Base-by-base conservation (phyloP, 306 rosid species). In the Prunus dulcis region DNA sequence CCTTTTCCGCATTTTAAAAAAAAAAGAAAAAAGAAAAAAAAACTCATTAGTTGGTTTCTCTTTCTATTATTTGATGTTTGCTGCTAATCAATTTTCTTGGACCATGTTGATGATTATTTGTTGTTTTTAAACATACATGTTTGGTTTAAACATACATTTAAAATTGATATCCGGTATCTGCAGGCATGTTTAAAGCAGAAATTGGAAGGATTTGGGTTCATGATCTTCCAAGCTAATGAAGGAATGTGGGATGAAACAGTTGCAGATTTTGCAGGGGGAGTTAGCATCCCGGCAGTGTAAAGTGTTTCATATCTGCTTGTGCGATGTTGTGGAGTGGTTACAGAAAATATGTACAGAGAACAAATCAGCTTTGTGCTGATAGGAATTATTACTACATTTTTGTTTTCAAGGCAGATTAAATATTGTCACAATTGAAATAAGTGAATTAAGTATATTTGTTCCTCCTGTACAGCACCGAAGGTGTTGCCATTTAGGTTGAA, bases 211-310 rank as follows among this genome's bases (percentile, higher is more conserved):
- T 23, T 51, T 15, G 14, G 43, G 13, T 62, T 52, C 34, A 55
- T 45, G 60, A 64, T 25, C 66, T 18, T 64, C 32, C n/a, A 34
- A 17, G 66, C 43, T n/a, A 50, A 53, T 22, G 41, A 6, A 34
- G 75, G 72, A 64, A 58, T 15, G 78, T 25, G 11, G 55, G 72
- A 73, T 47, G 74, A 12, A 58, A 20, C 49, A 49, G 50, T 49
- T 67, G 67, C 75, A 45, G 66, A 50, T 51, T 46, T 46, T 47
- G 73, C 56, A 72, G 81, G 72, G 72, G 52, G 51, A 57, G 80
- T 77, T 43, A 53, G 82, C 87, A 79, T 86, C 86, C 87, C 67
- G 51, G 86, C 80, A 75, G 84, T 67, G 32, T 15, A 34, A 34
- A 76, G 69, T 77, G 74, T 25, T 73, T 28, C 49, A 69, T 46